phyloP scores from a whole-genome alignment of 2,329 filamentous ascomycete genomes.

The Thielaviopsis ethacetica region DNA sequence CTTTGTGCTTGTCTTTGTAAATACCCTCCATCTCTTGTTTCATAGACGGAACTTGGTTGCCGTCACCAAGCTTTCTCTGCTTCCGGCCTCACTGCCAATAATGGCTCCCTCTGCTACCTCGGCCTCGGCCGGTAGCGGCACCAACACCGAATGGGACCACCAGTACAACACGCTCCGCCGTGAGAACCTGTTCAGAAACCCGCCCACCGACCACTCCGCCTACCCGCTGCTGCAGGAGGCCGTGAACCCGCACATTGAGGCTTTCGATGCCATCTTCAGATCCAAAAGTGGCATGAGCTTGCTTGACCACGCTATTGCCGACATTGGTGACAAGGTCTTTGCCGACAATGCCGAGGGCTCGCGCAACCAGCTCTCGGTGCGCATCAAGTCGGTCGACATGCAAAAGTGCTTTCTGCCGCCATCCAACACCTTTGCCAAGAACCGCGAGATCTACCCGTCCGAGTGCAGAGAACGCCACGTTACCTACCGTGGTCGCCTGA shows the following conservation, averaged over 20 bases:
- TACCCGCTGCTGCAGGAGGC: slow-evolving; percentile 75
- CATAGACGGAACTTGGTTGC: slow-evolving; percentile 1
- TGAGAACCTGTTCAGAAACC: slow-evolving; percentile 76
- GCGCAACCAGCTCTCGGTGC: slow-evolving; percentile 62
- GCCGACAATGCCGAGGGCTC: slow-evolving; percentile 52
- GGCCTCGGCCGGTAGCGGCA: slow-evolving; percentile 23
- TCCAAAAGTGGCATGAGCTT: slow-evolving; percentile 17
- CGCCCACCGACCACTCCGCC: slow-evolving; percentile 71
- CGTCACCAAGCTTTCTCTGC: not conserved
- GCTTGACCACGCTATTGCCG: slow-evolving; percentile 59
- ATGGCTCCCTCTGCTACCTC: slow-evolving; percentile 9
- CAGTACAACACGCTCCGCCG: slow-evolving; percentile 74
- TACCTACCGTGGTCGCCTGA: slow-evolving; percentile 76
- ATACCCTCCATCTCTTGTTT: not conserved
- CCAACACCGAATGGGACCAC: slow-evolving; percentile 62
- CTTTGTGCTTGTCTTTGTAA: not conserved
- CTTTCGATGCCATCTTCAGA: slow-evolving; percentile 76
- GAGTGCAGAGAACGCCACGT: slow-evolving; percentile 90
- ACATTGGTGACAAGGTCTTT: slow-evolving; percentile 80
- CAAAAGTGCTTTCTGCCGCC: slow-evolving; percentile 67
- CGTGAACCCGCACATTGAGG: slow-evolving; percentile 84
- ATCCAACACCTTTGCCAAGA: slow-evolving; percentile 68
- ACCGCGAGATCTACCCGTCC: slow-evolving; percentile 74
- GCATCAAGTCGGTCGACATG: slow-evolving; percentile 65
- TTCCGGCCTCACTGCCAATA: not conserved